phyloP scores from a whole-genome alignment of 208 protist genomes.

The Leishmania tropica region DNA sequence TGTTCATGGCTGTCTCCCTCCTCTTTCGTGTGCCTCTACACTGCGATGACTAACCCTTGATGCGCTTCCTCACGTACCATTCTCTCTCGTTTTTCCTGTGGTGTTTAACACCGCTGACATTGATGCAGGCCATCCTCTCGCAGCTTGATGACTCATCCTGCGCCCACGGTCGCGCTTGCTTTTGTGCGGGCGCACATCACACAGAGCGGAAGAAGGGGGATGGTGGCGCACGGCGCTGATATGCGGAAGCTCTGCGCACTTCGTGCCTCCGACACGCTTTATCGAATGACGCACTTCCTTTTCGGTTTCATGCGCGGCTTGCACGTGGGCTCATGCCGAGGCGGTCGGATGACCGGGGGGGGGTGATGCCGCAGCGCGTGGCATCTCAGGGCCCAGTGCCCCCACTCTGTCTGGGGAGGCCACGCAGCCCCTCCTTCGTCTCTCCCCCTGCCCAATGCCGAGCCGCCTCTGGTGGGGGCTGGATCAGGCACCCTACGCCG shows the following conservation, averaged over 20 bases:
- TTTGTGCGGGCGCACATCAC: no score
- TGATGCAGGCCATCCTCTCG: not conserved
- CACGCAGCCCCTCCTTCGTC: not conserved
- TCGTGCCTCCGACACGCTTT: not conserved
- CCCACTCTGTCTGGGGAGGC: not conserved
- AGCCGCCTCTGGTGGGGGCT: no score
- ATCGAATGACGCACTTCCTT: not conserved
- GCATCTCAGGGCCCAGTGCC: not conserved
- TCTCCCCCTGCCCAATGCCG: not conserved
- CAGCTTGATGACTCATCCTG: not conserved
- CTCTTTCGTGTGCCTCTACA: not conserved
- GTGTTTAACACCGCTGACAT: not conserved
- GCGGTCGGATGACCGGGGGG: not conserved
- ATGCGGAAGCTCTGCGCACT: no score
- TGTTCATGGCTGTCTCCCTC: not conserved
- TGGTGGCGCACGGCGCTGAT: not conserved
- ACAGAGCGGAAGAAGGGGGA: not conserved
- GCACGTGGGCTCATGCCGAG: not conserved
- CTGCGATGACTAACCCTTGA: not conserved
- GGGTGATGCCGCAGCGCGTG: not conserved
- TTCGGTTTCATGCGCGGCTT: not conserved
- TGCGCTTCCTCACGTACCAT: not conserved
- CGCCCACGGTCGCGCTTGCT: not conserved
- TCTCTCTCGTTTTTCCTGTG: not conserved
- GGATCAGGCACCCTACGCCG: no score